Evolutionary conservation across 1,284 basidiomycete species (phyloP).

Genomic region (Ceratobasidium sp.): DNA sequence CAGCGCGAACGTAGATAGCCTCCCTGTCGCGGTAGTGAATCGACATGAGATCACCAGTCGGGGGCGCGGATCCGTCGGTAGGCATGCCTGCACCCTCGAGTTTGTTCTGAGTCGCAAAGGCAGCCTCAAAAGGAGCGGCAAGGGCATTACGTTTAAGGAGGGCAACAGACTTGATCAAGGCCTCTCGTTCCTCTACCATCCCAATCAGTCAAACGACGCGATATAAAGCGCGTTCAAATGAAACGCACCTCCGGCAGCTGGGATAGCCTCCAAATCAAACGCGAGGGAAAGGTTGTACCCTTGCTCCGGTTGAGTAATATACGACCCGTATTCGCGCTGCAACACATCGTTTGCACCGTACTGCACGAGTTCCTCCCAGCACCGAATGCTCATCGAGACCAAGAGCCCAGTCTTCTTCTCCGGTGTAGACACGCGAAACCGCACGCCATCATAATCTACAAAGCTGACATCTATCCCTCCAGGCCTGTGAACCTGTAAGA

Average conservation of each 20-base stretch:
- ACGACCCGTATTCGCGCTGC: constrained; percentile 84
- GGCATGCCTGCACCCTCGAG: constrained; percentile 72
- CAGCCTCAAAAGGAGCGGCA: constrained; percentile 93
- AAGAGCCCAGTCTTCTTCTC: constrained; percentile 82
- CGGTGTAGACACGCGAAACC: constrained; percentile 92
- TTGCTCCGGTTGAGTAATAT: constrained; percentile 77
- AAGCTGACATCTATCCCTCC: constrained; percentile 93
- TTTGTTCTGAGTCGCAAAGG: constrained; percentile 88
- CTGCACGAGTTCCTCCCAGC: constrained; percentile 93
- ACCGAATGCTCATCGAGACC: constrained; percentile 96
- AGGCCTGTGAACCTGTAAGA: constrained; percentile 68
- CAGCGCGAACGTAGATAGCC: constrained; percentile 95
- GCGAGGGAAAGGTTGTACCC: constrained; percentile 92
- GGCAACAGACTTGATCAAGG: constrained; percentile 85
- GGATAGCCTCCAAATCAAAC: constrained; percentile 89
- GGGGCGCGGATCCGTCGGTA: constrained; percentile 65
- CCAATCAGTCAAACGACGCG: constrained; percentile 44
- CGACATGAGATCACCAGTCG: constrained; percentile 87
- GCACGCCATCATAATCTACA: constrained; percentile 97
- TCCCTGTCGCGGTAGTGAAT: constrained; percentile 97
- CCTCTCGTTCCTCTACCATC: constrained; percentile 77
- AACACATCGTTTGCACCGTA: constrained; percentile 90
- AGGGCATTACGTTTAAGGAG: constrained; percentile 95
- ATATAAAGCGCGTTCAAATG: neutral
- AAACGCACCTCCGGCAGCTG: constrained; percentile 80